Evolutionary conservation across 805 yeast genomes (phyloP).

Genomic region (Candida gorgasii): DNA sequence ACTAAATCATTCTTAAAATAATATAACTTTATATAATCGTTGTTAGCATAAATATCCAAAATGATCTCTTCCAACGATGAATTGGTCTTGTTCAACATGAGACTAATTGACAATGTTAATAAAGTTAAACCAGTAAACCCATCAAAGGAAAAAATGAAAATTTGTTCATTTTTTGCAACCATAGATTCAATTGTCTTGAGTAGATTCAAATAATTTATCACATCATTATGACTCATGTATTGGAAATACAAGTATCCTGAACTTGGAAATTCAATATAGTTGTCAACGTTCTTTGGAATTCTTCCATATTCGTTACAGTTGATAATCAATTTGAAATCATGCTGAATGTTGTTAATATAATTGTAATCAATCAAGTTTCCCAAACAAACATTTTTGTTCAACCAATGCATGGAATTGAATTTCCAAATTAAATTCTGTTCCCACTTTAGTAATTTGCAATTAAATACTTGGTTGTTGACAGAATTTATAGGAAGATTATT

Average conservation of each 20-base stretch:
- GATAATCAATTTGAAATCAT: constrained; percentile 52
- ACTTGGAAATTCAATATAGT: constrained; percentile 36
- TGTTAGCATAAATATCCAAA: constrained; percentile 16
- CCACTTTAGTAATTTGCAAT: constrained; percentile 24
- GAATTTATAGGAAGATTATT: constrained; percentile 18
- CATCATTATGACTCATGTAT: constrained; percentile 24
- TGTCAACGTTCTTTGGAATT: constrained; percentile 30
- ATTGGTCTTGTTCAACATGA: constrained; percentile 12
- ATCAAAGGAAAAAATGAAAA: constrained; percentile 36
- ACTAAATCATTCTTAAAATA: constrained; percentile 30
- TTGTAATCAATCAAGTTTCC: constrained; percentile 35
- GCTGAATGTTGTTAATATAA: constrained; percentile 15
- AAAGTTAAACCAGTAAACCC: constrained; percentile 40
- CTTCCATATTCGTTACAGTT: constrained; percentile 62
- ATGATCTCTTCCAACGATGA: constrained; percentile 27
- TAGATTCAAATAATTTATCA: constrained; percentile 29
- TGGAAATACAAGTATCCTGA: constrained; percentile 25
- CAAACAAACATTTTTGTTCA: constrained; percentile 26
- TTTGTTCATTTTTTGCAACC: constrained; percentile 20
- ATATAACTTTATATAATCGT: constrained; percentile 25
- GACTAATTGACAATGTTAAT: constrained; percentile 20
- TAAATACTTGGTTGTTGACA: constrained; percentile 17
- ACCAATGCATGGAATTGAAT: constrained; percentile 30
- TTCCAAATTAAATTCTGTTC: constrained; percentile 40
- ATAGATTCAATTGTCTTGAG: constrained; percentile 27